Percentiles rank a stretch among this genome's conserved stretches.
These are phyloP conservation scores for Mitosporidium daphniae DNA, from an alignment of 371 early-diverging fungal genomes.

Conservation along the genomic window DNA sequence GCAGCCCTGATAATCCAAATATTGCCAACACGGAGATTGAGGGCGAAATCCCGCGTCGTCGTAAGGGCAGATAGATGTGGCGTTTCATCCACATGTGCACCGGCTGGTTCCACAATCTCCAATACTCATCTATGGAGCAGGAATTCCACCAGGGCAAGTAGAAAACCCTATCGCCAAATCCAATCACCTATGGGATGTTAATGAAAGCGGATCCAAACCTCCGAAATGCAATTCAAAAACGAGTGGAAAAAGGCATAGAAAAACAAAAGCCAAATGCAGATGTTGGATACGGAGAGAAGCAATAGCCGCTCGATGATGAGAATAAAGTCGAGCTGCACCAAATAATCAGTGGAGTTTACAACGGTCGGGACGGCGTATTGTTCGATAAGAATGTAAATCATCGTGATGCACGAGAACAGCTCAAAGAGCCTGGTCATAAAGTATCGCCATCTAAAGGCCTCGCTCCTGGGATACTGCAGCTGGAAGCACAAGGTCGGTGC, in stretches of 20 bases:
- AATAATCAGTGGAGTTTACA: conserved; percentile 35
- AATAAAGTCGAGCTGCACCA: conserved; percentile 22
- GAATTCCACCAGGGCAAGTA: conserved; percentile 69
- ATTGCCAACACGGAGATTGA: conserved; percentile 16
- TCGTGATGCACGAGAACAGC: conserved; percentile 15
- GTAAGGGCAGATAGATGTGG: conserved; percentile 35
- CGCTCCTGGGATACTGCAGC: conserved; percentile 32
- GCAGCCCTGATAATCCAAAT: conserved; percentile 33
- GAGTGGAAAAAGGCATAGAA: conserved; percentile 58
- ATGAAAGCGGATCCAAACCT: conserved; percentile 30
- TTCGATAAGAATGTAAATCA: conserved; percentile 35
- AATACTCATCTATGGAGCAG: conserved; percentile 31
- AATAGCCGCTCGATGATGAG: conserved; percentile 36
- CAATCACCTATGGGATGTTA: conserved; percentile 12
- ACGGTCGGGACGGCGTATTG: conserved; percentile 27
- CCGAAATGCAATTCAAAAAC: too few relatives aligned
- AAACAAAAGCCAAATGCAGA: conserved; percentile 45
- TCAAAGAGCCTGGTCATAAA: conserved; percentile 35
- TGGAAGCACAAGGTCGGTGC: conserved; percentile 61
- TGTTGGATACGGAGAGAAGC: conserved; percentile 32
- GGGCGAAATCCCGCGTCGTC: conserved; percentile 2
- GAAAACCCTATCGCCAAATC: conserved; percentile 56
- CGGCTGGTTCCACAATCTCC: conserved; percentile 38
- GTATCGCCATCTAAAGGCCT: conserved; percentile 21
- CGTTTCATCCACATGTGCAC: conserved; percentile 22